phyloP scores from a whole-genome alignment of 169 alveolate genomes.

The Condylostoma magnum region DNA sequence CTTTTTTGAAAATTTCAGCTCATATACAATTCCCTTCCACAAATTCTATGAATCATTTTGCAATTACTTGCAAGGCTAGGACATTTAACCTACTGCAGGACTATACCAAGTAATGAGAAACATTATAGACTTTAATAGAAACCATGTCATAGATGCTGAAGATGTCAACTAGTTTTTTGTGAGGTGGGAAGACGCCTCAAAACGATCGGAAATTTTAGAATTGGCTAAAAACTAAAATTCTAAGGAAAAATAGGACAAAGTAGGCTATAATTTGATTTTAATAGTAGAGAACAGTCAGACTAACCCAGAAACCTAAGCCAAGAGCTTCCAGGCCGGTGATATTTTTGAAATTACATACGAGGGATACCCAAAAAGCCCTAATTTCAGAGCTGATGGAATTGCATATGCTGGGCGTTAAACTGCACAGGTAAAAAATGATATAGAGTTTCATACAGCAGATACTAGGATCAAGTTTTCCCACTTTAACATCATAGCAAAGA shows the following conservation, averaged over 20 bases:
- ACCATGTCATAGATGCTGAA: not conserved
- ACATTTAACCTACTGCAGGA: no score
- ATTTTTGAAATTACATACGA: constrained; percentile 11
- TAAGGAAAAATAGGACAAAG: not conserved
- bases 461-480: not conserved
- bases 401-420: not conserved
- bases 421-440: constrained; percentile 12
- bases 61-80: not conserved
- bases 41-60: constrained; percentile 1
- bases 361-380: not conserved
- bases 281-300: constrained; percentile 7
- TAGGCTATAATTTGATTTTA: not conserved
- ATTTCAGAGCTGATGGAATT: constrained; percentile 13
- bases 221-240: not conserved
- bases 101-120: not conserved
- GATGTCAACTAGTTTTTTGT: not conserved
- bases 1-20: not conserved
- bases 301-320: not conserved
- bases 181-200: not conserved
- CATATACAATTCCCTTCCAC: not conserved
- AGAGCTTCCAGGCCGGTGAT: not conserved
- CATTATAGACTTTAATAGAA: not conserved
- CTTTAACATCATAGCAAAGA: not conserved
- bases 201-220: not conserved
- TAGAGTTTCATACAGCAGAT: constrained; percentile 11